phyloP scores from a whole-genome alignment of 164 flowering plant species.

The Cinnamomum chago region DNA sequence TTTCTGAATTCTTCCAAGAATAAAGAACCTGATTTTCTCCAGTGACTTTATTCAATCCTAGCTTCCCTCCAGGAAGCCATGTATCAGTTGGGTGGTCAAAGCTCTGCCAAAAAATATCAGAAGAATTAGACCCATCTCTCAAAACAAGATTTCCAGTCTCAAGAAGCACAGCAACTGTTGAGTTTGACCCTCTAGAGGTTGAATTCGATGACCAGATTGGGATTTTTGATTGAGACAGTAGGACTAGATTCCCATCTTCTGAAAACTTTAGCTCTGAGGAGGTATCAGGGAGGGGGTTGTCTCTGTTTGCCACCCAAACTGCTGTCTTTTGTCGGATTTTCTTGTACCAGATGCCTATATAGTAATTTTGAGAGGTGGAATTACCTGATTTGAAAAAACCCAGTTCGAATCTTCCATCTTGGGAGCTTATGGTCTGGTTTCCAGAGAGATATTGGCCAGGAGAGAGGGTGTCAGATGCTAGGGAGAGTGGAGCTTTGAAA shows the following conservation, averaged over 20 bases:
- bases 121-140: constrained; percentile 25
- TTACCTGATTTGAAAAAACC: constrained; percentile 22
- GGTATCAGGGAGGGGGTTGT: constrained; percentile 12
- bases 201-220: constrained; percentile 56
- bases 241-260: constrained; percentile 49
- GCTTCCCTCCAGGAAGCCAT: constrained; percentile 48
- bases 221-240: constrained; percentile 29
- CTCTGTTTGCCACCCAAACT: constrained; percentile 31
- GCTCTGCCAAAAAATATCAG: constrained; percentile 48
- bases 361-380: constrained; percentile 8
- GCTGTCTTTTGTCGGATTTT: constrained; percentile 5
- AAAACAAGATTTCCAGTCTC: constrained; percentile 61
- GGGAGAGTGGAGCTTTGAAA: background rate
- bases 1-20: constrained; percentile 54
- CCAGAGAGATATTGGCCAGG: constrained; percentile 19
- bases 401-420: constrained; percentile 14
- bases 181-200: constrained; percentile 15
- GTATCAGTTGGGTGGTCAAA: constrained; percentile 50
- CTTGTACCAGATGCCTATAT: constrained; percentile 23
- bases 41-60: constrained; percentile 30
- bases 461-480: constrained; percentile 16
- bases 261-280: constrained; percentile 18
- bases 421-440: constrained; percentile 16
- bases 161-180: constrained; percentile 33
- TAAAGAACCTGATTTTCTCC: constrained; percentile 20